Percentiles rank a stretch among this genome's conserved stretches.
Evolutionary conservation across 495 filamentous ascomycete genomes (phyloP).

Genomic region (Neurospora tetraspora): DNA sequence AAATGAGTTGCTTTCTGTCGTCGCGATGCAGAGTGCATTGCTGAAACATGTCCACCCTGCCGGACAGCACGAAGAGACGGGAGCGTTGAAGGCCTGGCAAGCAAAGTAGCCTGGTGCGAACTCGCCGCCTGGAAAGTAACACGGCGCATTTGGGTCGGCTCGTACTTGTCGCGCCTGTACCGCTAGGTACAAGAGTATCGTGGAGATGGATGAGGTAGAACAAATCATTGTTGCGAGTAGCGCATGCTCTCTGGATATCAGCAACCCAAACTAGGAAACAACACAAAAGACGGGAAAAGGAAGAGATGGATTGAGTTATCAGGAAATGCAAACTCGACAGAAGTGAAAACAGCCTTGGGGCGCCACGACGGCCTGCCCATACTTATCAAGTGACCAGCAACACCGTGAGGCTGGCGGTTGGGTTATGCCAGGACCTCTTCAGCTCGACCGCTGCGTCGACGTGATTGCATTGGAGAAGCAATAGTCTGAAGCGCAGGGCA

Average conservation of each 20-base stretch:
- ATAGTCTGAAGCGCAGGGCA: background rate
- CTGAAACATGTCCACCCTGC: constrained; percentile 27
- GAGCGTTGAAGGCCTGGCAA: constrained; percentile 13
- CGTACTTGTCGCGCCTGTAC: background rate
- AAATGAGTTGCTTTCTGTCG: constrained; percentile 10
- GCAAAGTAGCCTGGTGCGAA: constrained; percentile 15
- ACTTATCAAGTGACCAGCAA: background rate
- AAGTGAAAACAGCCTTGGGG: background rate
- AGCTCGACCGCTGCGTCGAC: background rate
- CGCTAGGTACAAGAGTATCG: background rate
- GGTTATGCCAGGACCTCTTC: background rate
- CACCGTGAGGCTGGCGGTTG: background rate
- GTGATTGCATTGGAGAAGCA: background rate
- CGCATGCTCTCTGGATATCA: background rate
- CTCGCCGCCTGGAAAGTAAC: constrained; percentile 20
- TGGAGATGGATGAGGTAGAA: background rate
- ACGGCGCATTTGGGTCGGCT: constrained; percentile 11
- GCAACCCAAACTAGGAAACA: background rate
- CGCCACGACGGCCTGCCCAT: background rate
- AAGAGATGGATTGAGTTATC: background rate
- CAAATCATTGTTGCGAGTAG: background rate
- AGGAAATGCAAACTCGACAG: background rate
- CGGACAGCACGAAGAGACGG: constrained; percentile 19
- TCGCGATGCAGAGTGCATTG: constrained; percentile 25
- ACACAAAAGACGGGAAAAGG: background rate